Conservation (phyloP, 495 filamentous ascomycete species). For the Aspergillus sclerotioniger region DNA sequence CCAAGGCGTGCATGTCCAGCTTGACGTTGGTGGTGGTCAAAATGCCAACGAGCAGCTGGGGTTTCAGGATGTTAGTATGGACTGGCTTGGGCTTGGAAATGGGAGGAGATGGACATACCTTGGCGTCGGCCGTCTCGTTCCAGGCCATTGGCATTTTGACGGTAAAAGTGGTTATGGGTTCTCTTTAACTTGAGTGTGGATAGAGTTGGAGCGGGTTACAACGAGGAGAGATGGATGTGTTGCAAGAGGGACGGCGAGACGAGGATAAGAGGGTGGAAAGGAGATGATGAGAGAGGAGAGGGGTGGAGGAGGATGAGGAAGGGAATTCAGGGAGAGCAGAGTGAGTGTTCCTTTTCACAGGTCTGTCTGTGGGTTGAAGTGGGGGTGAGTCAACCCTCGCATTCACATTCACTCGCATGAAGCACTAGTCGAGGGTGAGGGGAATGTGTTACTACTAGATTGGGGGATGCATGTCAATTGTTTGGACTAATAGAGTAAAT, state of each 20-base stretch:
- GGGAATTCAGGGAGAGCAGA: neutral
- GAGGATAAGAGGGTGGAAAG: neutral
- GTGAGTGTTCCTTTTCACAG: no score
- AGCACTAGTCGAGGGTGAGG: no score
- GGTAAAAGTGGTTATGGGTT: neutral
- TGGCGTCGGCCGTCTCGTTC: conserved; percentile 26
- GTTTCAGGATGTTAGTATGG: neutral
- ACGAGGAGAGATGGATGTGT: neutral
- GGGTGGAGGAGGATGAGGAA: neutral
- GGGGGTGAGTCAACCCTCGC: no score
- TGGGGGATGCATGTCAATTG: no score
- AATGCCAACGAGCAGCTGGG: conserved; percentile 30
- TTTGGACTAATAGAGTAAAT: no score
- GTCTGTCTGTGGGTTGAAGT: neutral
- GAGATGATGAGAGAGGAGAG: neutral
- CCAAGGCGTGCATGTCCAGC: conserved; percentile 21
- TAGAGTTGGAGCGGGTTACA: neutral
- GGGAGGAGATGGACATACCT: conserved; percentile 14
- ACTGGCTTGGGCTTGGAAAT: neutral
- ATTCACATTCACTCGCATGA: no score
- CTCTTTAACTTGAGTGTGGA: neutral
- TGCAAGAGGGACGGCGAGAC: neutral
- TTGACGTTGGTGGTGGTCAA: conserved; percentile 20
- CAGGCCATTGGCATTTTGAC: conserved; percentile 26
- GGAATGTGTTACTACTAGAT: no score